Base-by-base conservation (phyloP, 192 early-diverging fungal genomes). In the Entrophospora sp. region DNA sequence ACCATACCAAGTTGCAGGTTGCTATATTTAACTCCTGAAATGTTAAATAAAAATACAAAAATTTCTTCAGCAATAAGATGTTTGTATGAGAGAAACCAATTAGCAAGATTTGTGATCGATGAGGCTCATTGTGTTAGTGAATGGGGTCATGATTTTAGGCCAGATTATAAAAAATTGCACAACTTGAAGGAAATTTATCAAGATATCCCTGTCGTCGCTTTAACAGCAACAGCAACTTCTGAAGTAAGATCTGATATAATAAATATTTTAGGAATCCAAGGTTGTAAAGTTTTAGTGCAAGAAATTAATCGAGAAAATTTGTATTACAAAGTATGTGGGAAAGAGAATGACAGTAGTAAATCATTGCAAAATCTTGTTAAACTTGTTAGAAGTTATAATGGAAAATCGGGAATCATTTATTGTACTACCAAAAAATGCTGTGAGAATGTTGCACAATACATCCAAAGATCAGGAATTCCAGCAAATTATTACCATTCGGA, bases 91-190 rank as follows among this genome's bases (percentile, higher is more conserved):
- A 77, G 85, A 18, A 72, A 79, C 16, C 69, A 78, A 25, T 69
- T 96, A 10, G 89, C 95, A 0, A 77, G 92, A 52, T 92, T 99
- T 77, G 95, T 96, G 0, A 82, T 99, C 38, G 96, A 99, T 64
- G 96, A 99, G 76, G 94, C 94, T 2, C 96, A 99, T 68, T 99
- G 96, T 70, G 77, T 96, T 16, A 91, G 88, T 52, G 92, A 96
- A 55, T 95, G 93, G 96, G 96, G 96, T 16, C 96, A 97, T 64
- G 95, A 99, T 72, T 99, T 99, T 77, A 85, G 96, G 31, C 87
- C 90, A 0, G 92, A 94, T 67, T 96, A 94, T 68, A 94, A 88
- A 70, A 79, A 83, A 58, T 71, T 96, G 14, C 85, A 85, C 5
- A 66, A 64, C 3, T 80, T 91, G 31, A 83, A 86, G 64, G 40